These are phyloP conservation scores for Plasmodium yoelii DNA, from an alignment of 169 alveolate species.

Conservation along the genomic window DNA sequence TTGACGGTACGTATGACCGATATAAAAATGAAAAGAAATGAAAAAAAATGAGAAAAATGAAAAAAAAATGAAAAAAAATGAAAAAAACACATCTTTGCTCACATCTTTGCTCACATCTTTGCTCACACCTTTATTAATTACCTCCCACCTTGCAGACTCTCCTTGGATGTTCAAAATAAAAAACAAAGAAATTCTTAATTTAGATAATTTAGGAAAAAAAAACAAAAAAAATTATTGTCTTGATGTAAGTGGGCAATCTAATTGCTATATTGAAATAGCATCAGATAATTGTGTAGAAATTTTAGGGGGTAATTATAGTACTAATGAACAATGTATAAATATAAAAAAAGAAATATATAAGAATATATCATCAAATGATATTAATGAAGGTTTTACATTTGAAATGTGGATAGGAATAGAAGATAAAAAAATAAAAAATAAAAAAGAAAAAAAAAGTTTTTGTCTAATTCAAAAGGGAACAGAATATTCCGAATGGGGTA, in stretches of 20 bases:
- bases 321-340: constrained; percentile 33
- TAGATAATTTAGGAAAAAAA: constrained; percentile 4
- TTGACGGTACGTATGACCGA: background rate
- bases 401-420: constrained; percentile 70
- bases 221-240: constrained; percentile 30
- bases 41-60: background rate
- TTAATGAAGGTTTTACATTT: constrained; percentile 70
- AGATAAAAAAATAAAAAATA: constrained; percentile 2
- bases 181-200: constrained; percentile 4
- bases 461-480: constrained; percentile 57
- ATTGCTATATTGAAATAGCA: constrained; percentile 14
- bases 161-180: constrained; percentile 35
- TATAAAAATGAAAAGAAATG: background rate
- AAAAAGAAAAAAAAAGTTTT: constrained; percentile 28
- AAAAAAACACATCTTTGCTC: too few species aligned
- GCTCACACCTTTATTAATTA: too few species aligned
- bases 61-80: constrained; percentile 6
- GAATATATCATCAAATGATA: constrained; percentile 13
- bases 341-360: constrained; percentile 57
- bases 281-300: constrained; percentile 57
- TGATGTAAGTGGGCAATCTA: constrained; percentile 37
- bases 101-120: too few species aligned
- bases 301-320: constrained; percentile 67
- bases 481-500: constrained; percentile 37
- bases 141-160: constrained; percentile 7